phyloP scores from a whole-genome alignment of 2,329 filamentous ascomycete species.

The Fusarium sp. region DNA sequence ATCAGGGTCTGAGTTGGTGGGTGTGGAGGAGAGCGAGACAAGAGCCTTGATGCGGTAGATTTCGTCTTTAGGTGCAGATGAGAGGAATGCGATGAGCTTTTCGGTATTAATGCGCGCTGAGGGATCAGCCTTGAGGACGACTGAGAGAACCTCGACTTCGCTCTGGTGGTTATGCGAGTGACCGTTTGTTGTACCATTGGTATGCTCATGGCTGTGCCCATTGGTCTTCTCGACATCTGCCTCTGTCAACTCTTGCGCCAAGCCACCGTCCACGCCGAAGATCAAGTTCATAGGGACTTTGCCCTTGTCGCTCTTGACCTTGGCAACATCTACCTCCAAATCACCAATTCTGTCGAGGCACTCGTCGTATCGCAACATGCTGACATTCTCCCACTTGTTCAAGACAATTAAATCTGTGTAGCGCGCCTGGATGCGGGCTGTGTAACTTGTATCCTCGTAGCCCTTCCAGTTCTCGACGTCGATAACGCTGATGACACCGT shows the following conservation, averaged over 20 bases:
- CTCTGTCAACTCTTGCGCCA: slow-evolving; percentile 70
- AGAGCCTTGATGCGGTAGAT: slow-evolving; percentile 93
- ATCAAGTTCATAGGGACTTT: slow-evolving; percentile 82
- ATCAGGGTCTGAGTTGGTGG: slow-evolving; percentile 65
- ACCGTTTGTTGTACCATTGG: slow-evolving; percentile 55
- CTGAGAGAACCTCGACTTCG: slow-evolving; percentile 91
- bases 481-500: slow-evolving; percentile 89
- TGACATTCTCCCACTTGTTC: slow-evolving; percentile 89
- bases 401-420: slow-evolving; percentile 93
- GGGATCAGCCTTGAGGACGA: slow-evolving; percentile 69
- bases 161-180: slow-evolving; percentile 73
- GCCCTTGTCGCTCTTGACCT: slow-evolving; percentile 87
- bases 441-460: slow-evolving; percentile 91
- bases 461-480: slow-evolving; percentile 96
- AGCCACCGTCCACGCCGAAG: slow-evolving; percentile 87
- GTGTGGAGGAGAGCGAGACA: slow-evolving; percentile 60
- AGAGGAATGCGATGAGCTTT: slow-evolving; percentile 75
- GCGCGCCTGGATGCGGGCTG: slow-evolving; percentile 85
- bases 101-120: slow-evolving; percentile 64
- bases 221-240: slow-evolving; percentile 50
- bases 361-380: slow-evolving; percentile 80
- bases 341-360: slow-evolving; percentile 84
- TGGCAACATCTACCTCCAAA: slow-evolving; percentile 82
- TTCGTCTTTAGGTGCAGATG: slow-evolving; percentile 87
- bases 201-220: slow-evolving; percentile 53